Evolutionary conservation across 2,329 filamentous ascomycete species (phyloP).

Genomic region (Cladorrhinum sp.): DNA sequence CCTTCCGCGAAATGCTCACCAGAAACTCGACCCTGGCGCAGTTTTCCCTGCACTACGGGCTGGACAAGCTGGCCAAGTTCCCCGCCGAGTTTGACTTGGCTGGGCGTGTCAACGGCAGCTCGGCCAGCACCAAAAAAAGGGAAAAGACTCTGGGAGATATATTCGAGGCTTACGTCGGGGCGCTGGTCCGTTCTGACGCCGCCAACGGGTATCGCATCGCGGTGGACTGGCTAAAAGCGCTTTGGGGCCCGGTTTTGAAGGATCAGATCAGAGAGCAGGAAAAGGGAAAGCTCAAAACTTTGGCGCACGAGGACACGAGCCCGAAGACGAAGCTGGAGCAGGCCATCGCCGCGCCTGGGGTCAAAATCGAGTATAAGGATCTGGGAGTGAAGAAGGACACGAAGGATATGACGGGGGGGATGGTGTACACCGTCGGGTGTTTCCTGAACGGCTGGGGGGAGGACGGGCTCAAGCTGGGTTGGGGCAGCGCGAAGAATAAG

Average conservation of each 20-base stretch:
- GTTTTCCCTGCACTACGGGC: constrained; percentile 68
- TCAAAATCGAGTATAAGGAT: constrained; percentile 61
- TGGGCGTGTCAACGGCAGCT: constrained; percentile 37
- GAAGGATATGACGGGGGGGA: constrained; percentile 49
- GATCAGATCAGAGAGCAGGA: constrained; percentile 50
- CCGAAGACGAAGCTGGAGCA: constrained; percentile 54
- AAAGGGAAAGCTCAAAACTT: constrained; percentile 27
- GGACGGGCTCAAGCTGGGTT: constrained; percentile 58
- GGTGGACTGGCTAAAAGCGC: constrained; percentile 66
- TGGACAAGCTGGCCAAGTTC: constrained; percentile 62
- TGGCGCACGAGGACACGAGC: constrained; percentile 15
- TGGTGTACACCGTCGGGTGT: constrained; percentile 60
- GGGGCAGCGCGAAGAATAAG: constrained; percentile 63
- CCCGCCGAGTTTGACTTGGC: constrained; percentile 44
- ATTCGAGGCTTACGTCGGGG: constrained; percentile 88
- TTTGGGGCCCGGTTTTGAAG: constrained; percentile 68
- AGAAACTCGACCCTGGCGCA: constrained; percentile 74
- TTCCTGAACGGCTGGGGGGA: constrained; percentile 70
- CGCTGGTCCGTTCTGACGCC: constrained; percentile 66
- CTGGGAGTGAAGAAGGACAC: constrained; percentile 54
- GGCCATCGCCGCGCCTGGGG: constrained; percentile 53
- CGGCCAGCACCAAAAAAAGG: constrained; percentile 49
- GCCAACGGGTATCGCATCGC: constrained; percentile 58
- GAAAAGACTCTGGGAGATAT: constrained; percentile 80
- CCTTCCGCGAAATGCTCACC: constrained; percentile 74